Conservation (phyloP, 345 rosid species). For the Salix udensis region DNA sequence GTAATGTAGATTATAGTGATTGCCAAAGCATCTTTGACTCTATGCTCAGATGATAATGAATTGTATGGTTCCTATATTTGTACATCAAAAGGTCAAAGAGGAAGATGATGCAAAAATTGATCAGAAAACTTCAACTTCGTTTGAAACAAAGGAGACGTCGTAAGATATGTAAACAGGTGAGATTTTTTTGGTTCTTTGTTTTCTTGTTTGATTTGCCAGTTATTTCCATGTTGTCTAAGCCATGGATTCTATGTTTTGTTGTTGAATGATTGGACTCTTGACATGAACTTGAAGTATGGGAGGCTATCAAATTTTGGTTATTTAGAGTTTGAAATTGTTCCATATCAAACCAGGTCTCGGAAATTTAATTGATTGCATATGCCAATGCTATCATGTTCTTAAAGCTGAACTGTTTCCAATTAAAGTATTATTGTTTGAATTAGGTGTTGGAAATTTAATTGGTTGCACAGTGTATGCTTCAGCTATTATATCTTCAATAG, state of each 20-base stretch:
- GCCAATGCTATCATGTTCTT: neutral
- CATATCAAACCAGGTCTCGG: neutral
- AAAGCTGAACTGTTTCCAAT: neutral
- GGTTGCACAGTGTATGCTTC: neutral
- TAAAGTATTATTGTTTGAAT: neutral
- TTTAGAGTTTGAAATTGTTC: neutral
- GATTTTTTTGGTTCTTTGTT: constrained; percentile 15
- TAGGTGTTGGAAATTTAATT: neutral
- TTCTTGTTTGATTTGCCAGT: constrained; percentile 1
- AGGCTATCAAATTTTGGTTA: neutral
- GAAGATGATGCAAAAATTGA: constrained; percentile 86
- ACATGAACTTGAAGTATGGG: neutral
- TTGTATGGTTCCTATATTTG: constrained; percentile 6
- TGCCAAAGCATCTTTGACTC: constrained; percentile 11
- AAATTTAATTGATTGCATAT: neutral
- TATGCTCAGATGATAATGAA: neutral
- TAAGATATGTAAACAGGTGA: constrained; percentile 64
- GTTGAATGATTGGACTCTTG: neutral
- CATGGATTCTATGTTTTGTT: neutral
- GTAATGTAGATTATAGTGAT: neutral
- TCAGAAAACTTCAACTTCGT: constrained; percentile 69
- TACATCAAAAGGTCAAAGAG: constrained; percentile 74
- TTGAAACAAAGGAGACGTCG: constrained; percentile 63
- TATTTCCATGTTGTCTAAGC: neutral
- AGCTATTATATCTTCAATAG: neutral